phyloP scores from a whole-genome alignment of 1,284 basidiomycete species.

The Cronartium quercuum region DNA sequence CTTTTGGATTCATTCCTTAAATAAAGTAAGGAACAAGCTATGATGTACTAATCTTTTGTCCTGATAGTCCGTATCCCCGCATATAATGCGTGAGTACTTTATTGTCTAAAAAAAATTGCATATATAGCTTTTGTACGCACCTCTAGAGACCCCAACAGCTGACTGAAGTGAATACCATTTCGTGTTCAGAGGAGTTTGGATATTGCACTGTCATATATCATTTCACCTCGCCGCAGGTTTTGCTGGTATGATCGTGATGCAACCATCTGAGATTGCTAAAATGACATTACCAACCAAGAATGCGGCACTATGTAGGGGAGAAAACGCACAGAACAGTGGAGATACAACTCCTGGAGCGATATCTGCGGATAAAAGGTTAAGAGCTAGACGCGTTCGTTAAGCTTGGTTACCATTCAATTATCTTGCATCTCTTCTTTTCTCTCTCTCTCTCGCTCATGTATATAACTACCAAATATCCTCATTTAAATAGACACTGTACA shows the following conservation, averaged over 20 bases:
- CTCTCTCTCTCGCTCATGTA: too few relatives aligned
- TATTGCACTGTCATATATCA: conserved; percentile 23
- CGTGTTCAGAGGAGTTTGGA: conserved; percentile 10
- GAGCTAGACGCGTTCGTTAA: background rate
- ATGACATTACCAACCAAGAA: conserved; percentile 20
- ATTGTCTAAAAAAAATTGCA: background rate
- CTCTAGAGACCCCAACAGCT: background rate
- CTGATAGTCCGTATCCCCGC: background rate
- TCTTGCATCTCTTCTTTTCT: too few relatives aligned
- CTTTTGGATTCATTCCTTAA: background rate
- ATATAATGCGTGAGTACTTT: background rate
- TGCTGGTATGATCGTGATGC: conserved; percentile 26
- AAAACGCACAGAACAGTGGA: conserved; percentile 8
- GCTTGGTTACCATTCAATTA: too few relatives aligned
- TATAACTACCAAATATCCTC: too few relatives aligned
- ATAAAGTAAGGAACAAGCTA: too few relatives aligned
- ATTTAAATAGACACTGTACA: too few relatives aligned
- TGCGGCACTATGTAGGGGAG: conserved; percentile 12
- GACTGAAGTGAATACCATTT: background rate
- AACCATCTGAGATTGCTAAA: conserved; percentile 3
- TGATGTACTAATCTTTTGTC: too few relatives aligned
- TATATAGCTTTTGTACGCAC: background rate
- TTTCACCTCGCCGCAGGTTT: conserved; percentile 27
- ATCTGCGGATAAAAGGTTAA: background rate
- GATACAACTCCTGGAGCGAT: conserved; percentile 22